phyloP scores from a whole-genome alignment of 306 rosid species.

The Cucumis cinereus region DNA sequence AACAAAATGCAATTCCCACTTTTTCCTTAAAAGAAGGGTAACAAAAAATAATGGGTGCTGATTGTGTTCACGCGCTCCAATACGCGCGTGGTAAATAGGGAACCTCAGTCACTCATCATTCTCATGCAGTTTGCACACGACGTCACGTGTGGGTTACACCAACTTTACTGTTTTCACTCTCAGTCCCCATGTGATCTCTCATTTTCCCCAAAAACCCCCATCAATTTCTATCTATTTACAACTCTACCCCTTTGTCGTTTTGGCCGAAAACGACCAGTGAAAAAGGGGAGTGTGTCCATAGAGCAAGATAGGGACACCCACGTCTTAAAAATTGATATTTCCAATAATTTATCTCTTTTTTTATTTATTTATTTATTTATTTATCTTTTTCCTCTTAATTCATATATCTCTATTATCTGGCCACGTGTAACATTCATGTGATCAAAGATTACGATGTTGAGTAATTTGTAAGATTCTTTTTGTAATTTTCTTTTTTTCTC shows the following conservation, averaged over 20 bases:
- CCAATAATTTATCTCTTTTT: background rate
- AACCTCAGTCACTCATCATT: background rate
- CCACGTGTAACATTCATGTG: constrained; percentile 6
- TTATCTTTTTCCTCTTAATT: background rate
- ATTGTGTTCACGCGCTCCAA: background rate
- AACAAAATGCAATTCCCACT: background rate
- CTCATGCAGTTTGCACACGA: background rate
- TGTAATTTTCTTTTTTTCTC: background rate
- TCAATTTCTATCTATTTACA: background rate
- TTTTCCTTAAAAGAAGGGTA: background rate
- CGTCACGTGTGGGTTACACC: background rate
- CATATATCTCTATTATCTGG: constrained; percentile 1
- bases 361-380: too few species aligned
- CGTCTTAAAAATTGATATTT: background rate
- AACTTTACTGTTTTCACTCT: background rate
- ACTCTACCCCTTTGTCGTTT: background rate
- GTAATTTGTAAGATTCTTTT: background rate
- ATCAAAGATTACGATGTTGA: background rate
- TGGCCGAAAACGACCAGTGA: background rate
- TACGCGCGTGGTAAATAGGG: background rate
- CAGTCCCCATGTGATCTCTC: background rate
- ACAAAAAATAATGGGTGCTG: background rate
- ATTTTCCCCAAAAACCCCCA: background rate
- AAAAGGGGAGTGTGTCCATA: background rate
- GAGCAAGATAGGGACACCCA: background rate